Percentiles rank a stretch among this genome's conserved stretches.
Evolutionary conservation across 768 basidiomycete genomes (phyloP).

Genomic region (Agaricus blazei): DNA sequence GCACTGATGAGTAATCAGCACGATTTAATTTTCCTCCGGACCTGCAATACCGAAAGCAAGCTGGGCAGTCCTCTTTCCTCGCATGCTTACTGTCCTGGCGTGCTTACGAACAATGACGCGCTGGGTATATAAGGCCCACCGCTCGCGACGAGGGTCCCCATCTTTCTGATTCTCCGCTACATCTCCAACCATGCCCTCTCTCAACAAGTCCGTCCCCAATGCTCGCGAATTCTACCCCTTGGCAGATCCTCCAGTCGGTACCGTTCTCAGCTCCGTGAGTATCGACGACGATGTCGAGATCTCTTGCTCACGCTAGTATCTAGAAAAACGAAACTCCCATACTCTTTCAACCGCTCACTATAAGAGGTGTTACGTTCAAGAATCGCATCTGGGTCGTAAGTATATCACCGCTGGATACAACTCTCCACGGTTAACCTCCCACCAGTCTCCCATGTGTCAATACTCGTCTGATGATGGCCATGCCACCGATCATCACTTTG

Average conservation of each 20-base stretch:
- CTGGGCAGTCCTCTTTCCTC: too few relatives aligned
- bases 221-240: slow-evolving; percentile 53
- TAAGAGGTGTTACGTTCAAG: slow-evolving; percentile 61
- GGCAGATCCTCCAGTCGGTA: slow-evolving; percentile 54
- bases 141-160: too few relatives aligned
- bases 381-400: slow-evolving; percentile 69
- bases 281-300: background rate
- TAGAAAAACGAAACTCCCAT: slow-evolving; percentile 45
- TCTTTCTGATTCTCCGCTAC: background rate
- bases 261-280: slow-evolving; percentile 15
- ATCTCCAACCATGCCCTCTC: background rate
- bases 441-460: slow-evolving; percentile 75
- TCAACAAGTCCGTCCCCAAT: slow-evolving; percentile 45
- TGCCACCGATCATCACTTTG: slow-evolving; percentile 79
- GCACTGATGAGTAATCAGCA: too few relatives aligned
- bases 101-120: too few relatives aligned
- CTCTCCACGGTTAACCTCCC: background rate
- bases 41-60: too few relatives aligned
- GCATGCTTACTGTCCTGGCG: too few relatives aligned
- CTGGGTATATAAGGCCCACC: too few relatives aligned
- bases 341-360: slow-evolving; percentile 64
- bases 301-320: slow-evolving; percentile 3
- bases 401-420: background rate
- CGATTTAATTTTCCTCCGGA: too few relatives aligned
- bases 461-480: slow-evolving; percentile 72